Base-by-base conservation (phyloP, 768 basidiomycete genomes). In the Gymnopilus dilepis region DNA sequence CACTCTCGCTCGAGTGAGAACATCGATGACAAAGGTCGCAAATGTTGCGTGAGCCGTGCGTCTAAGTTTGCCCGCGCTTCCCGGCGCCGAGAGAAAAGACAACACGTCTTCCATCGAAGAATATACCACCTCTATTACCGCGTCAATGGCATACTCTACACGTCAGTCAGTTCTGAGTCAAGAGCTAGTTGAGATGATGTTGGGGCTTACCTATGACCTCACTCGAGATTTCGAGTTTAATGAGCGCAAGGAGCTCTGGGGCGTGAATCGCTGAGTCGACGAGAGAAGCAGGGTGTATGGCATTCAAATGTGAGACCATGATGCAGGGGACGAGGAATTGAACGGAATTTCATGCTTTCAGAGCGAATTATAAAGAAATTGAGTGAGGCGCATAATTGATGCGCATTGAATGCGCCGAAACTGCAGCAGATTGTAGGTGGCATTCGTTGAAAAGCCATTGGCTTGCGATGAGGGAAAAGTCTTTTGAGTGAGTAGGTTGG, bases 21-120 rank as follows among this genome's bases (percentile, higher is more conserved):
- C 88, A 60, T 86, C 86, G 50, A 79, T 74, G 61, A 86, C 89
- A 68, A 91, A 90, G 15, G 80, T 76, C 59, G 81, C 76, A 75
- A 92, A 92, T 63, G 83, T 77, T 45, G 80, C 66, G 67, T 84
- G 83, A 58, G 85, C 82, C 5, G 86, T 74, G 54, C 79, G 80
- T 54, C 84, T 80, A n/a, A n/a, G n/a, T n/a, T n/a, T 19, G 80
- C 69, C 37, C 74, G 53, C 2, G 78, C 58, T 59, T 24, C n/a
- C 85, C 84, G 19, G 86, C 85, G 9, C 84, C 78, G 1, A 75
- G 71, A 0, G 84, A 82, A 15, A 85, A 80, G 80, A 64, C 19
- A 85, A 82, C n/a, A 88, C 80, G 26, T 86, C 83, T n/a, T 87
- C 86, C 75, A 92, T 84, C 13, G 90, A 89, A 69, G 82, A 90